Evolutionary conservation across 176 grass and related monocot genomes (phyloP), one percentile per base, ranked within the genome.

Genomic region (Avena insularis): DNA sequence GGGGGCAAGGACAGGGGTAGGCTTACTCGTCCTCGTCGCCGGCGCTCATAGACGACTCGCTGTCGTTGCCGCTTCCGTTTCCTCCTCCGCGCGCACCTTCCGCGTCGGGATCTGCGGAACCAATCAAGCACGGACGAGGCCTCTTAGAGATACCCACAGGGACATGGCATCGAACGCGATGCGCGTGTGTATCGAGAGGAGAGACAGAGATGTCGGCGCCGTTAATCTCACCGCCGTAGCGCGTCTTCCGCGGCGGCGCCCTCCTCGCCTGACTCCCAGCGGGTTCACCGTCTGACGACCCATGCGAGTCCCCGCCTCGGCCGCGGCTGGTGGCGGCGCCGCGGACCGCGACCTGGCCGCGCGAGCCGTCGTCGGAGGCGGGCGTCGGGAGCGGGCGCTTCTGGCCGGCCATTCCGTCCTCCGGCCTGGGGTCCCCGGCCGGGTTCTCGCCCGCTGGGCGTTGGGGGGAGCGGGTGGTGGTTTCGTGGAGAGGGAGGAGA

Each of bases 71-170:
- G 46, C 40, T 77, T 20, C 83, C 74, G 58, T 21, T 65, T 70
- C 70, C 87, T 12, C 55, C 76, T 3, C 75, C 75, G 8, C 49
- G 4, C 47, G 25, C 67, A 7, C 35, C 89, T 7, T 33, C 72
- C 31, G 62, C 78, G 19, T 69, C 49, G 38, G 77, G 85, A 91
- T 85, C 89, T 91, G 89, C 77, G 40, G 29, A 84, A 76, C 81
- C 85, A 63, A 71, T 21, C 66, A 58, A 40, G 46, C 67, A 68
- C 9, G 80, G 12, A 61, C 40, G 69, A 67, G 38, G 45, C 85
- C 49, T 25, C 20, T 90, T 33, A 87, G 89, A 14, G 65, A 79
- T 14, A 63, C 35, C 65, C 71, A 83, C 79, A 35, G 43, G 12
- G 25, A 76, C 50, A 50, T 53, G 68, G 40, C 75, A 77, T 51